Evolutionary conservation across 2,329 filamentous ascomycete species (phyloP), one percentile per base, ranked within the genome.

Genomic region (Mariannaea sp.): DNA sequence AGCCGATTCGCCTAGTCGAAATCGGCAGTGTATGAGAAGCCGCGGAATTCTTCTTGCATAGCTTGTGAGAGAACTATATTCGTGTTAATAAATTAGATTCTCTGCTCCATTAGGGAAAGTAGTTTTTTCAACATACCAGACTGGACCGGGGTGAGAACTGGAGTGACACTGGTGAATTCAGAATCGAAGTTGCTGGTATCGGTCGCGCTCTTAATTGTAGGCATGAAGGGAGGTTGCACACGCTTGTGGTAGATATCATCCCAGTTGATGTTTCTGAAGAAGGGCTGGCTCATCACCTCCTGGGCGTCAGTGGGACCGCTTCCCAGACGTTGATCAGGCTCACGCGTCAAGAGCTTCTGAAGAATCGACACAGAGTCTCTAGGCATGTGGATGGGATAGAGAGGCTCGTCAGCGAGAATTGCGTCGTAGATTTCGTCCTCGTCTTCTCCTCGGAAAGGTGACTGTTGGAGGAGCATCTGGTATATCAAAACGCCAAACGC

Each of bases 181-280:
- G 90, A 91, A 71, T 99, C 94, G 73, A 99, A 99, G 77, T 99
- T 99, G 80, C 92, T 97, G n/a, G 94, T 99, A 77, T 99, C 94
- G 36, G 94, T 97, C 7, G 92, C 84, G 70, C 84, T 95, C 75
- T 89, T 94, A 67, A 99, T 96, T 30, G 85, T 84, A 14, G 94
- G 94, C 73, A 92, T 74, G 78, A 97, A 97, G 1, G 94, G 94
- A 48, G 94, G 89, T 47, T 86, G 83, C 16, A 97, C 85, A 29
- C 91, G 85, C 84, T 97, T 99, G 77, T 97, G 84, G 73, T 97
- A 97, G 57, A 99, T 92, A 70, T 99, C 94, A 61, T 99, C 94
- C 94, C 94, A 99, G 75, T 94, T 96, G 72, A 97, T 90, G 71
- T 94, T 96, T 57, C 92, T 83, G 80, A 99, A 99, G 80, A 99